Conservation (phyloP, 495 filamentous ascomycete species). For the Opeltia flavorubescens region DNA sequence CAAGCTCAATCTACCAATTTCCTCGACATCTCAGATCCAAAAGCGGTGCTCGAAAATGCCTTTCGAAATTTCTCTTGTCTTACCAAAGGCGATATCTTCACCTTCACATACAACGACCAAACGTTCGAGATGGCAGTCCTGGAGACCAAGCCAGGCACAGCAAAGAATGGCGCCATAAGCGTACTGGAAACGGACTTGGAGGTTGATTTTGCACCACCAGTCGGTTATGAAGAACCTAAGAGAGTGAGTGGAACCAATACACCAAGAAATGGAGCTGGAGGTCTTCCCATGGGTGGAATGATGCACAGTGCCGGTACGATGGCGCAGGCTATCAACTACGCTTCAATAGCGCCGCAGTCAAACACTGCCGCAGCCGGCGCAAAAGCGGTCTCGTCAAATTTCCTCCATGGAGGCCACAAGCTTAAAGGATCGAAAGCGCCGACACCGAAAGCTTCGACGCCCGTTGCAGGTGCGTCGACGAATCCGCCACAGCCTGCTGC, state of each 20-base stretch:
- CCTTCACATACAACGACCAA: constrained; percentile 87
- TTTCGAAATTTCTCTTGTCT: constrained; percentile 91
- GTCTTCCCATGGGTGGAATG: constrained; percentile 51
- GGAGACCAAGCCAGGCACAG: constrained; percentile 67
- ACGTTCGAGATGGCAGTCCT: constrained; percentile 83
- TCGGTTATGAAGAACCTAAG: constrained; percentile 80
- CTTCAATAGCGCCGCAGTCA: constrained; percentile 74
- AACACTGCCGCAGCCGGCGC: constrained; percentile 45
- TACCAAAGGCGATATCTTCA: constrained; percentile 84
- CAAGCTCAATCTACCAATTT: constrained; percentile 85
- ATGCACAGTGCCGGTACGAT: constrained; percentile 69
- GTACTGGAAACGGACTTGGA: constrained; percentile 89
- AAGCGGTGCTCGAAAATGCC: constrained; percentile 92
- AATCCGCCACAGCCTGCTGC: constrained; percentile 35
- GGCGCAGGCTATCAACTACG: constrained; percentile 94
- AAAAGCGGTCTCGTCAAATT: constrained; percentile 61
- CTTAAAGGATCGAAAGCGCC: constrained; percentile 63
- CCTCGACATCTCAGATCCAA: constrained; percentile 91
- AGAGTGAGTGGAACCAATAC: constrained; percentile 47
- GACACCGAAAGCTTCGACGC: constrained; percentile 69
- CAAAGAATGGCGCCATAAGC: constrained; percentile 65
- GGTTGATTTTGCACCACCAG: constrained; percentile 87
- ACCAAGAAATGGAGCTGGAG: constrained; percentile 40
- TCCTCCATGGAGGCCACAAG: constrained; percentile 58
- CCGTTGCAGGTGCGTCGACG: constrained; percentile 53